Conservation (phyloP, 2,329 filamentous ascomycete species). For the Fusarium aywerte region DNA sequence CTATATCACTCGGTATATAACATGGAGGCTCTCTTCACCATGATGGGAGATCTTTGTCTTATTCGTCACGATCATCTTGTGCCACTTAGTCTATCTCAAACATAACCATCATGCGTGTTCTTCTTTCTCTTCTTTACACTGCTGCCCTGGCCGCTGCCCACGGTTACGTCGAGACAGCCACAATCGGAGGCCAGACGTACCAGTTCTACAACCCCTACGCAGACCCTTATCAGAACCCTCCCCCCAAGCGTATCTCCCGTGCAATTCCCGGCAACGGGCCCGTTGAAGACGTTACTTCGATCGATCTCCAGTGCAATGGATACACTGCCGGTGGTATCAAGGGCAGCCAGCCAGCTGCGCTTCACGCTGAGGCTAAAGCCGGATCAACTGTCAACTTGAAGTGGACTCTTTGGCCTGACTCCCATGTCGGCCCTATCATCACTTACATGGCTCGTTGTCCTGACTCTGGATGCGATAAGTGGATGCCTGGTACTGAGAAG, state of each 20-base stretch:
- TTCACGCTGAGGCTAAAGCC: constrained; percentile 64
- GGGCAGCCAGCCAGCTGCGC: constrained; percentile 62
- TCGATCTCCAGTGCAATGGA: constrained; percentile 68
- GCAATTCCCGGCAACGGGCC: constrained; percentile 68
- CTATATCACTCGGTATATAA: constrained; percentile 6
- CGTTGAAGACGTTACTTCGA: constrained; percentile 62
- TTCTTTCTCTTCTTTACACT: constrained; percentile 45
- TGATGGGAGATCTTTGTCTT: not conserved
- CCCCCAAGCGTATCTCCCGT: constrained; percentile 65
- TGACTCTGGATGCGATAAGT: constrained; percentile 61
- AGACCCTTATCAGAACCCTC: constrained; percentile 58
- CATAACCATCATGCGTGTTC: constrained; percentile 35
- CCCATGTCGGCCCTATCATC: constrained; percentile 64
- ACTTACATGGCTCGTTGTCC: constrained; percentile 71
- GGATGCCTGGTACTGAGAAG: constrained; percentile 58
- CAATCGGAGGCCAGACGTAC: constrained; percentile 54
- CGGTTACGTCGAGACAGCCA: constrained; percentile 60
- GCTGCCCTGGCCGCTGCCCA: constrained; percentile 59
- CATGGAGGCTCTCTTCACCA: not conserved
- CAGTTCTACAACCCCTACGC: constrained; percentile 53
- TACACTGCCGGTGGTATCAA: constrained; percentile 59
- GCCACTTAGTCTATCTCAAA: not conserved
- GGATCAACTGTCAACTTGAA: constrained; percentile 63
- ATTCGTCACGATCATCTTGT: not conserved
- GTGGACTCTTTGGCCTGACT: constrained; percentile 65